These are phyloP conservation scores for Agaricus subrufescens DNA, from an alignment of 768 basidiomycete species.

Conservation along the genomic window DNA sequence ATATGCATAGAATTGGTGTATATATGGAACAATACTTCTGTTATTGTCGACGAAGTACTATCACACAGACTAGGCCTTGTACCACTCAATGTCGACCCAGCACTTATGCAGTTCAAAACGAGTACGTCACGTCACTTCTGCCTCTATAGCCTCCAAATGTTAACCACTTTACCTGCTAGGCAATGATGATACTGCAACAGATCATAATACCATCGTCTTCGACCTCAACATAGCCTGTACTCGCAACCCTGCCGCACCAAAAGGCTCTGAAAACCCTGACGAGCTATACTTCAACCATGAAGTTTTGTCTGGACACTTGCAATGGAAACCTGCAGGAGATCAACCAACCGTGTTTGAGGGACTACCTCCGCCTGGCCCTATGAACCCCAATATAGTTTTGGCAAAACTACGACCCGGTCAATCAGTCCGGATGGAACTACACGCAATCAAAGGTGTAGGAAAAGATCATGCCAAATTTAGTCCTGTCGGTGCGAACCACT, in stretches of 20 bases:
- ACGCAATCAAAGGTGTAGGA: slow-evolving; percentile 89
- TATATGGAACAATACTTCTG: slow-evolving; percentile 91
- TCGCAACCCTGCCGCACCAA: slow-evolving; percentile 50
- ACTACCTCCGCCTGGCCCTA: slow-evolving; percentile 50
- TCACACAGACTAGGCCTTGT: slow-evolving; percentile 90
- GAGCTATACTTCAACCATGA: slow-evolving; percentile 72
- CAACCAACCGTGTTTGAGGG: slow-evolving; percentile 58
- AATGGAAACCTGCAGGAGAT: slow-evolving; percentile 80
- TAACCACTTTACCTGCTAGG: slow-evolving; percentile 16
- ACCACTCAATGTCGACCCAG: slow-evolving; percentile 84
- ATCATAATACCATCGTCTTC: slow-evolving; percentile 91
- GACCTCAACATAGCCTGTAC: slow-evolving; percentile 63
- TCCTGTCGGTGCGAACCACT: slow-evolving; percentile 69
- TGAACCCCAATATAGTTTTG: slow-evolving; percentile 80
- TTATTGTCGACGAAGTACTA: slow-evolving; percentile 92
- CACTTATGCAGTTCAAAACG: slow-evolving; percentile 54
- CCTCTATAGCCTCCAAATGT: background rate
- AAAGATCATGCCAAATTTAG: slow-evolving; percentile 96
- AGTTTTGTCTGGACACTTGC: slow-evolving; percentile 60
- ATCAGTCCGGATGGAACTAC: slow-evolving; percentile 75
- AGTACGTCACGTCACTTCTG: slow-evolving; percentile 21
- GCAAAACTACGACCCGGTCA: slow-evolving; percentile 93
- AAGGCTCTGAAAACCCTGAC: slow-evolving; percentile 48
- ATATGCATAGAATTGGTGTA: slow-evolving; percentile 89
- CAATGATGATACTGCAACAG: slow-evolving; percentile 63